A percentile compares a stretch with the other conserved stretches of the same genome.
Evolutionary conservation across 169 alveolate genomes (phyloP).

Genomic region (Eimeria nieschulzi): DNA sequence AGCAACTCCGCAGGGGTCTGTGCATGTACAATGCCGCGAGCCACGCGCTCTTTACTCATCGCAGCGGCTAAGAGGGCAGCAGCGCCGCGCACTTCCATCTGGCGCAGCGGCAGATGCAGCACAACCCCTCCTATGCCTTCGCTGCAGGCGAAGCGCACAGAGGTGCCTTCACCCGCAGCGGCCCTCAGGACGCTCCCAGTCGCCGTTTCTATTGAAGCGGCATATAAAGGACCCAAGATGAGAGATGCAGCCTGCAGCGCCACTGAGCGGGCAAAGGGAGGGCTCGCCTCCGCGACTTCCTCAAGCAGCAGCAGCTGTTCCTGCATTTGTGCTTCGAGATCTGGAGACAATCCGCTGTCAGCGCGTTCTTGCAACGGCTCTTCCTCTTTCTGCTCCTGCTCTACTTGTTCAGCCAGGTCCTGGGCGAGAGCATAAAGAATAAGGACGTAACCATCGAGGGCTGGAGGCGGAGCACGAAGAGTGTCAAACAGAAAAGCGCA

Average conservation of each 20-base stretch:
- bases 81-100: slow-evolving; percentile 32
- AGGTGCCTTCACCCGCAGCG: neutral
- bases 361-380: neutral
- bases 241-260: slow-evolving; percentile 20
- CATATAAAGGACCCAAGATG: slow-evolving; percentile 13
- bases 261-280: slow-evolving; percentile 39
- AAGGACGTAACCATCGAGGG: slow-evolving; percentile 12
- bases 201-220: neutral
- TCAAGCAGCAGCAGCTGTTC: slow-evolving; percentile 34
- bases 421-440: slow-evolving; percentile 20
- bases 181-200: neutral
- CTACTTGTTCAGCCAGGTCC: slow-evolving; percentile 33
- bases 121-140: slow-evolving; percentile 31
- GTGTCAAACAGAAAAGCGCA: slow-evolving; percentile 2
- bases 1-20: slow-evolving; percentile 11
- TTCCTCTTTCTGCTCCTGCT: slow-evolving; percentile 5
- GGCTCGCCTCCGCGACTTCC: slow-evolving; percentile 17
- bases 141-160: slow-evolving; percentile 41
- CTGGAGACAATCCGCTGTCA: slow-evolving; percentile 38
- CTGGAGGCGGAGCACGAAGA: neutral
- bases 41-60: slow-evolving; percentile 8
- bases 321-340: slow-evolving; percentile 26
- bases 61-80: slow-evolving; percentile 38
- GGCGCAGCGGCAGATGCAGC: slow-evolving; percentile 23
- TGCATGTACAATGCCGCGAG: neutral